Conservation (phyloP, 2,329 filamentous ascomycete species). For the Anisogramma anomala region DNA sequence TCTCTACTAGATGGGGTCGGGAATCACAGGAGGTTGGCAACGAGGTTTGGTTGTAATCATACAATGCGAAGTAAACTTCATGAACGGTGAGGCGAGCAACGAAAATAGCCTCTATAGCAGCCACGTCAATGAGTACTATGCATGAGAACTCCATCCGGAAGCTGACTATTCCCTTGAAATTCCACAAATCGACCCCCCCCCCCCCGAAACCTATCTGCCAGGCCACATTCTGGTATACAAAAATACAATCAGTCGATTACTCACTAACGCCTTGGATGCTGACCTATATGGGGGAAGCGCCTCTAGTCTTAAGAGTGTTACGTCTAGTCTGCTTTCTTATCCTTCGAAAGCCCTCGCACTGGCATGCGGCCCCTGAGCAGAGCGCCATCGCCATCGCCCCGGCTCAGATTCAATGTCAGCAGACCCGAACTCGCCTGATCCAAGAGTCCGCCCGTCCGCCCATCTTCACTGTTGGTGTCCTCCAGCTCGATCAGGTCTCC, state of each 20-base stretch:
- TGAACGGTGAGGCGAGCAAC: too few relatives aligned
- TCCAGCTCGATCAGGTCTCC: constrained; percentile 63
- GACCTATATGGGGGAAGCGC: background rate
- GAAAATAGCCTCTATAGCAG: too few relatives aligned
- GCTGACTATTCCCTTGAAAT: constrained; percentile 9
- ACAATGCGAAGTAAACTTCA: too few relatives aligned
- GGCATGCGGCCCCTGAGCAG: constrained; percentile 27
- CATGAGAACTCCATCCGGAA: constrained; percentile 8
- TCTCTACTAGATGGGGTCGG: too few relatives aligned
- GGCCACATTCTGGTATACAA: constrained; percentile 11
- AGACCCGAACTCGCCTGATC: constrained; percentile 18
- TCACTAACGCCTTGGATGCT: constrained; percentile 11
- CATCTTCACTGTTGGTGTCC: constrained; percentile 48
- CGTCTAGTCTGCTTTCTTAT: constrained; percentile 35
- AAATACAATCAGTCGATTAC: constrained; percentile 11
- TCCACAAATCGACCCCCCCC: constrained; percentile 3
- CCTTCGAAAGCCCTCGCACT: constrained; percentile 23
- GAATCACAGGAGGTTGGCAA: too few relatives aligned
- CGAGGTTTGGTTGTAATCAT: too few relatives aligned
- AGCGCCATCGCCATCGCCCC: constrained; percentile 27
- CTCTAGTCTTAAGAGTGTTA: background rate
- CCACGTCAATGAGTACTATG: too few relatives aligned
- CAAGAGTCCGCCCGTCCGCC: constrained; percentile 18
- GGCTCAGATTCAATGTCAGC: constrained; percentile 24
- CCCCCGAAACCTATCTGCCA: constrained; percentile 1